A percentile compares a stretch with the other conserved stretches of the same genome.
Conservation (phyloP, 2,329 filamentous ascomycete species). For the Sarocladiaceae sp. region DNA sequence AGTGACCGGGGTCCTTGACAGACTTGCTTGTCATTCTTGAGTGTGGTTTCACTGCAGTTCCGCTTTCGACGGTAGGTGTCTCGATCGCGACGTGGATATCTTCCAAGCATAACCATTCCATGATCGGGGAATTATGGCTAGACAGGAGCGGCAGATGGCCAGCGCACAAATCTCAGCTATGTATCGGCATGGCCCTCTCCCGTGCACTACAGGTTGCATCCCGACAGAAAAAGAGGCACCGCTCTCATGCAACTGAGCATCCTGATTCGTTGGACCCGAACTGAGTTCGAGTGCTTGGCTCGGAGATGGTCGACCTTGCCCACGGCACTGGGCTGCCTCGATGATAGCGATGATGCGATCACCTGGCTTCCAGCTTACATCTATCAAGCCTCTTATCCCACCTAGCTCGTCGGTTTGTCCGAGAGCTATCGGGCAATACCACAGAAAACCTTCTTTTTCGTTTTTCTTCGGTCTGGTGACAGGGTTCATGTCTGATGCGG, state of each 20-base stretch:
- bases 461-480: too few species aligned
- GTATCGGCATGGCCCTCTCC: neutral
- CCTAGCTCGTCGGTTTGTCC: too few species aligned
- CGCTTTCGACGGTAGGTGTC: too few species aligned
- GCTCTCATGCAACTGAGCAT: neutral
- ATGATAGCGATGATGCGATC: neutral
- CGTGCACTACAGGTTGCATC: neutral
- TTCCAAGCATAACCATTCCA: too few species aligned
- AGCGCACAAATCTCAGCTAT: neutral
- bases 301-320: neutral
- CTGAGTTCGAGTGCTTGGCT: neutral
- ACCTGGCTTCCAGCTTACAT: neutral
- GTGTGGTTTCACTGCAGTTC: too few species aligned
- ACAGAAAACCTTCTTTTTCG: too few species aligned
- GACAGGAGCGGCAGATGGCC: neutral
- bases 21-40: too few species aligned
- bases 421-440: too few species aligned
- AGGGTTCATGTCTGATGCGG: too few species aligned
- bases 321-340: neutral
- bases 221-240: neutral
- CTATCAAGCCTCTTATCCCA: neutral
- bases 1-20: neutral
- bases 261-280: neutral
- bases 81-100: too few species aligned
- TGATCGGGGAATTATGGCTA: too few species aligned